Evolutionary conservation across 495 filamentous ascomycete genomes (phyloP), one percentile per base, ranked within the genome.

Genomic region (Pyrenula aspistea): DNA sequence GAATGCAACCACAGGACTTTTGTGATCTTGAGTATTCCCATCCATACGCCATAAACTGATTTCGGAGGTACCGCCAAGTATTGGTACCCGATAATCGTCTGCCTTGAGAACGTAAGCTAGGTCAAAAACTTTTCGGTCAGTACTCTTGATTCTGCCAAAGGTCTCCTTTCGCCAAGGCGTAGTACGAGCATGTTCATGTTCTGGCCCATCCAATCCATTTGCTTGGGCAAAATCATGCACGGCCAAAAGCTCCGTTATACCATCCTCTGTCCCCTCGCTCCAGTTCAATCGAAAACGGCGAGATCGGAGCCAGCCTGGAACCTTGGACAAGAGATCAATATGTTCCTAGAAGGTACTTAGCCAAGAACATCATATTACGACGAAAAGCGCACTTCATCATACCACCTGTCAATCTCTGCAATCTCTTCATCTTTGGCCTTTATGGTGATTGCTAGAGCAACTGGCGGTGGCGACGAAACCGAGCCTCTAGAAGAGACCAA

Each of bases 41-140:
- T 42, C 31, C 15, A 42, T 42, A 42, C 31, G 31, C 31, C 31
- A 42, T 15, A 42, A 15, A 42, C 31, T 42, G 31, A 42, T 42
- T 0, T 25, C 24, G 10, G 79, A 68, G 65, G 77, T 83, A 25
- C 88, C 88, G 64, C 89, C 85, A n/a, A 93, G 73, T 67, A 87
- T 91, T 3, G 83, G 81, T 15, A 91, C 77, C 2, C 68, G 62
- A 11, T 86, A 79, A 10, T 84, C 82, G 63, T 93, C 87, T 0
- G 85, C 79, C 0, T 85, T 86, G 61, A 93, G 91, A 47, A 84
- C 84, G 69, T 89, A 90, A 63, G 87, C 84, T 62, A 89, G 81
- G 53, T 81, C 71, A 68, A 87, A 91, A 0, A 73, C 68, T 11
- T 86, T 71, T 49, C 81, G 73, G 15, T 66, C 73, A 60, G 77